These are phyloP conservation scores for Zasmidium citrigriseum DNA, from an alignment of 2,329 filamentous ascomycete species.

Conservation along the genomic window DNA sequence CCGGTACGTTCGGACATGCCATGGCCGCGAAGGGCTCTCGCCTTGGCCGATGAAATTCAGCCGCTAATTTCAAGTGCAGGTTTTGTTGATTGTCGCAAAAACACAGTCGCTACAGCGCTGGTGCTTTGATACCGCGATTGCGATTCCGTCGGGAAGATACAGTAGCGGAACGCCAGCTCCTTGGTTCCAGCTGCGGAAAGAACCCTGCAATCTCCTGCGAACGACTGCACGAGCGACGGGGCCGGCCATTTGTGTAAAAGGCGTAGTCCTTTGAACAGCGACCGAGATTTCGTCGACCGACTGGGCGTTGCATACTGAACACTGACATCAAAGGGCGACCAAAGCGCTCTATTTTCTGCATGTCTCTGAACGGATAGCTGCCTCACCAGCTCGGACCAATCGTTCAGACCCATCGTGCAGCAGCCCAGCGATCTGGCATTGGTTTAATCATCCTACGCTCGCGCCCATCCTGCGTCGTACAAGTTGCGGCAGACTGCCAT, in stretches of 20 bases:
- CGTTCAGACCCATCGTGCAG: slow-evolving; percentile 19
- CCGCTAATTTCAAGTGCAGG: slow-evolving; percentile 23
- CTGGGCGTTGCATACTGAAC: slow-evolving; percentile 25
- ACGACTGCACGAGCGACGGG: slow-evolving; percentile 34
- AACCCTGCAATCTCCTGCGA: slow-evolving; percentile 41
- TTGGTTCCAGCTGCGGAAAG: slow-evolving; percentile 32
- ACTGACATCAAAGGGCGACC: slow-evolving; percentile 31
- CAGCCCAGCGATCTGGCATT: slow-evolving; percentile 19
- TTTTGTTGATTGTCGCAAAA: slow-evolving; percentile 24
- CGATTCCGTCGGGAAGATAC: slow-evolving; percentile 31
- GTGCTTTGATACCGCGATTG: slow-evolving; percentile 30
- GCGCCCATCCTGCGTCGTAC: slow-evolving; percentile 34
- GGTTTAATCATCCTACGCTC: slow-evolving; percentile 18
- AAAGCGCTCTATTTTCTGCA: slow-evolving; percentile 30
- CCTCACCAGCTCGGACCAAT: slow-evolving; percentile 26
- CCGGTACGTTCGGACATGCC: slow-evolving; percentile 25
- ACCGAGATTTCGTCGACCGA: slow-evolving; percentile 18
- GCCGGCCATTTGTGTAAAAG: slow-evolving; percentile 21
- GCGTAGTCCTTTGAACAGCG: slow-evolving; percentile 23
- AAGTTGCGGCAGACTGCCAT: slow-evolving; percentile 35
- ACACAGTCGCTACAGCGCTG: slow-evolving; percentile 31
- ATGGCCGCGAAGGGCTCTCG: slow-evolving; percentile 19
- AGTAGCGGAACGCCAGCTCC: slow-evolving; percentile 35
- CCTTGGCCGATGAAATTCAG: slow-evolving; percentile 17
- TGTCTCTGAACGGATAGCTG: slow-evolving; percentile 38